Base-by-base conservation (phyloP, 208 protist genomes). In the Blechomonas ayalai region DNA sequence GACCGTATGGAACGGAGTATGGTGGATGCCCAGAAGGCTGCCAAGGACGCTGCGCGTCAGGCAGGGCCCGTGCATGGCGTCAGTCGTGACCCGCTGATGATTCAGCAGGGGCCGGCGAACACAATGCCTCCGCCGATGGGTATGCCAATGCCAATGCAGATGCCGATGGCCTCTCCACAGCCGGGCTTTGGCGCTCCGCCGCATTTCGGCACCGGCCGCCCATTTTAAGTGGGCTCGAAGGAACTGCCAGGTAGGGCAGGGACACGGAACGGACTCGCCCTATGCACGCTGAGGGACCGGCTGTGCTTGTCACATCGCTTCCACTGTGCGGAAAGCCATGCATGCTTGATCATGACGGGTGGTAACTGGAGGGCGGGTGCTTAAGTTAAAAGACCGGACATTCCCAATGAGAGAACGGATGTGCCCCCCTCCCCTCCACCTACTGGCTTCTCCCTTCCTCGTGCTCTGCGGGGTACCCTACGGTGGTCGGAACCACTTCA, bases 1-100 rank as follows among this genome's bases (percentile, higher is more conserved):
- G 65, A 80, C 49, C 65, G 56, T 19, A 76, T 97, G 28, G 82
- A 95, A 70, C 58, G 67, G 53, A 79, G 66, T 25, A 81, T 90
- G 66, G 52, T 62, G 41, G 82, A 91, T 34, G 82, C 71, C 25
- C 79, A 95, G 52, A 71, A 76, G 39, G 80, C 87, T 10, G 77
- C 79, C 16, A 87, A 97, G 55, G 87, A 95, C 13, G 69, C 85
- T 33, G 66, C 78, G 13, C 70, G 72, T 3, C 77, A 78, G 16
- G 67, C 65, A 0, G 84, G 75, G 8, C 76, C 79, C 1, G 12
- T 60, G 12, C 57, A 77, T 31, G 68, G 44, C 10, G n/a, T n/a
- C n/a, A n/a, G n/a, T n/a, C n/a, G n/a, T n/a, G 55, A 32, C 19
- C 73, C 76, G 8, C 65, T 87, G 13, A 83, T 92, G 75, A 90